A percentile compares a stretch with the other conserved stretches of the same genome.
phyloP scores from a whole-genome alignment of 2,329 filamentous ascomycete species.

The Rutstroemia sp. region DNA sequence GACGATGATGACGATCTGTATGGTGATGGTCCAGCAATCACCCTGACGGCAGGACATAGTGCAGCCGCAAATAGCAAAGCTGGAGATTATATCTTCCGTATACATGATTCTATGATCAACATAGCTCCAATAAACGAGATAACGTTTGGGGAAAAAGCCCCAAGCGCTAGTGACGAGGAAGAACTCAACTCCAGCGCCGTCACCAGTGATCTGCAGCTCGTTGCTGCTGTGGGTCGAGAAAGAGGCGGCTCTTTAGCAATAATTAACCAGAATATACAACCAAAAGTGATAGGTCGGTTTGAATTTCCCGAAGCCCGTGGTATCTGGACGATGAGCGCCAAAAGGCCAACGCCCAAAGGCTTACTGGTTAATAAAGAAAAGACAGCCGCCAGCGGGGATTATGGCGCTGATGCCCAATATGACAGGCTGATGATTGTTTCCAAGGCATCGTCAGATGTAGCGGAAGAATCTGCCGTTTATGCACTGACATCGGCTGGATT shows the following conservation, averaged over 20 bases:
- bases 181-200: conserved; percentile 39
- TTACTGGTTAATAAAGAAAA: conserved; percentile 41
- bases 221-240: conserved; percentile 56
- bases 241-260: conserved; percentile 64
- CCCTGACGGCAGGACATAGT: conserved; percentile 30
- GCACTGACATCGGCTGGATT: conserved; percentile 66
- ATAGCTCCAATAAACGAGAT: conserved; percentile 74
- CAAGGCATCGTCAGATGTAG: conserved; percentile 54
- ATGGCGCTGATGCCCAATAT: conserved; percentile 53
- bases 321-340: conserved; percentile 74
- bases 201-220: conserved; percentile 50
- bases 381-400: conserved; percentile 43
- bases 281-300: conserved; percentile 61
- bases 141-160: conserved; percentile 54
- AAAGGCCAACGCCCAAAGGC: conserved; percentile 57
- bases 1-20: conserved; percentile 54
- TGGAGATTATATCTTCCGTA: conserved; percentile 63
- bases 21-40: conserved; percentile 44
- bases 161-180: conserved; percentile 39
- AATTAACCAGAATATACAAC: conserved; percentile 71
- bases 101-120: conserved; percentile 71
- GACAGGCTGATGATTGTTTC: conserved; percentile 80
- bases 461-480: conserved; percentile 74
- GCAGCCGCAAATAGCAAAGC: conserved; percentile 37
- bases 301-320: conserved; percentile 66